Base-by-base conservation (phyloP, 768 basidiomycete genomes). In the Rhodosporidiobolus sp. region DNA sequence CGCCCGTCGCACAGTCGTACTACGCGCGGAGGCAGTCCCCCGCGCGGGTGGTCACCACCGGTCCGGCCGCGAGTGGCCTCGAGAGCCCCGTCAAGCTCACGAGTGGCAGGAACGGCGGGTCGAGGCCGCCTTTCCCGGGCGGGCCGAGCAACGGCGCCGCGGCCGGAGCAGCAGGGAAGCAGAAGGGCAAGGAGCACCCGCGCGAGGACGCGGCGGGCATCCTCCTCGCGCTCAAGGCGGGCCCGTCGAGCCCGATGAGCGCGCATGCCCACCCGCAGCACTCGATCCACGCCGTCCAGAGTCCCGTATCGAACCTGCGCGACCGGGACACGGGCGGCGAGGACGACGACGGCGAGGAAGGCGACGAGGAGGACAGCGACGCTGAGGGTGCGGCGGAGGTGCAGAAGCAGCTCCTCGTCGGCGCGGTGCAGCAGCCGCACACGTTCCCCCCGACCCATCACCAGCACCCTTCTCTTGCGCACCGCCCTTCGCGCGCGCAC, bases 1-100 rank as follows among this genome's bases (percentile, higher is more conserved):
- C 71, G 22, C 71, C 71, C 30, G 71, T 72, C 66, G 71, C 71
- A 3, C 38, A 63, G 28, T 58, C 66, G 16, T 72, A 72, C 62
- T 68, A 64, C 30, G 43, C 65, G n/a, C 61, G 65, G 16, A 28
- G 71, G 3, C 65, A 67, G 24, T 52, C 57, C 17, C 65, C 57
- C 52, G 35, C 38, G 30, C 56, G 57, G 3, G 20, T 38, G 26
- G 1, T 61, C 24, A 30, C 60, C 10, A 32, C 53, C 60, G 32
- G 28, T 2, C 28, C 60, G 28, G n/a, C 46, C 28, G n/a, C 34
- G 20, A 34, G 24, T 43, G 54, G 24, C 22, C 66, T 67, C 59
- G 52, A 67, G 45, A 52, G 49, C 14, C 66, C 66, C 20, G 66
- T 61, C 59, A 67, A 67, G 59, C 43, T 67, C 24, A 0, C 64